Evolutionary conservation across 495 filamentous ascomycete species (phyloP).

Genomic region (Xylaria intraflava): DNA sequence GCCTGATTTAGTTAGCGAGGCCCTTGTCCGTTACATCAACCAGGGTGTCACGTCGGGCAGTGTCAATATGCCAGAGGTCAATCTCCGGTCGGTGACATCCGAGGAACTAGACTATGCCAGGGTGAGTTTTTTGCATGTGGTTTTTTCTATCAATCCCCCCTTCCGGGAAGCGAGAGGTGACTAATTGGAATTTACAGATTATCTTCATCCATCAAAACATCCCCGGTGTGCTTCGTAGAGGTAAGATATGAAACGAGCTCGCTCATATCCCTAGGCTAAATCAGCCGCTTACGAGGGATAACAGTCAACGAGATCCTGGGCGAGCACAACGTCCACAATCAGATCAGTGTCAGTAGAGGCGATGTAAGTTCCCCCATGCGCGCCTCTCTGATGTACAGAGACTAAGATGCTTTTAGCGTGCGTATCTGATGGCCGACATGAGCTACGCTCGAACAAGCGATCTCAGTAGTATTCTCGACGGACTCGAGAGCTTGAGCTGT

Average conservation of each 20-base stretch:
- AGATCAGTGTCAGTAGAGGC: constrained; percentile 90
- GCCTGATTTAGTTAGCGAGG: constrained; percentile 56
- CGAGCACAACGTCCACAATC: constrained; percentile 96
- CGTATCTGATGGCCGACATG: constrained; percentile 97
- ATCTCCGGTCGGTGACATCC: constrained; percentile 74
- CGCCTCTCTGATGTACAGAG: background rate
- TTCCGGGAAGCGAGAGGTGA: constrained; percentile 1
- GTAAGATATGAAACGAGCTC: constrained; percentile 30
- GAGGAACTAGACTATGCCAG: constrained; percentile 84
- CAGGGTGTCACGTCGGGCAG: constrained; percentile 82
- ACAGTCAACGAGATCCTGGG: constrained; percentile 86
- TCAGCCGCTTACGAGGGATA: constrained; percentile 11
- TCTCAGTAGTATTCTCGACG: constrained; percentile 79
- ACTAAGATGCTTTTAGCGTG: constrained; percentile 48
- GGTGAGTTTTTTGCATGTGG: constrained; percentile 37
- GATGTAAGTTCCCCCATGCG: constrained; percentile 49
- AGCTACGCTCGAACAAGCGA: constrained; percentile 71
- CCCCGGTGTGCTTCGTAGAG: constrained; percentile 84
- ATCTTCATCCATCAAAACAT: constrained; percentile 96
- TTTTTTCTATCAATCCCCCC: no score
- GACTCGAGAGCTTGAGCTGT: constrained; percentile 76
- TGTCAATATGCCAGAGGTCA: constrained; percentile 94
- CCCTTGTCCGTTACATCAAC: constrained; percentile 87
- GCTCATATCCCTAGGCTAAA: background rate
- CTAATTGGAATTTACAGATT: constrained; percentile 41